Base-by-base conservation (phyloP, 1,284 basidiomycete genomes). In the Takashimella koratensis region DNA sequence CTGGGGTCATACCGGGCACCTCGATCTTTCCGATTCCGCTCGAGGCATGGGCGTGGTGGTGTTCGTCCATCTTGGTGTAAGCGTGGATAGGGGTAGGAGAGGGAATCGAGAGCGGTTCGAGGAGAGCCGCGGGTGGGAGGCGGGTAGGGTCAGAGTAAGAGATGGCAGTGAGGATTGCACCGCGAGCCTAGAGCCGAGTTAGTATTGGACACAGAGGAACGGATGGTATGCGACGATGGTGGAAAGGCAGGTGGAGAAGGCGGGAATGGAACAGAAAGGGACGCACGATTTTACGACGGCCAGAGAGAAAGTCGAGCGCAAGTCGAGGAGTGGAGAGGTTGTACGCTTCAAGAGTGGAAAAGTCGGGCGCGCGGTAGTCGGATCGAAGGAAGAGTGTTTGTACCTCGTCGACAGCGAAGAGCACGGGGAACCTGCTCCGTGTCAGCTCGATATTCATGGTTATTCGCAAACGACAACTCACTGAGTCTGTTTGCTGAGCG, bases 341-440 rank as follows among this genome's bases (percentile, higher is more conserved):
- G 68, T 87, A 91, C 0, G 88, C 76, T 61, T 87, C 83, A 52
- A 97, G 83, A 5, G 77, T 66, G 10, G 80, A 77, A 73, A 85
- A 93, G 51, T 87, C 85, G 1, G 90, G 87, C 54, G 91, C 85
- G 41, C 85, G 83, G 78, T 96, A 97, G 19, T 79, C 71, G 0
- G 86, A 83, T 45, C 80, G 81, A 65, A 82, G 78, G 71, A 90
- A 94, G 27, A 96, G 77, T 0, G 87, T 81, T 69, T 96, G 92
- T 64, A 87, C 84, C 62, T 94, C 90, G 66, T 97, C 94, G 1
- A 96, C 76, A 0, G 90, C 92, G 24, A 95, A 76, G 5, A 97
- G 74, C 2, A 96, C 86, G 0, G 93, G 89, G 70, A 79, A 73
- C 49, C 80, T 86, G 50, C 8, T n/a, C n/a, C 19, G 20, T 12